Evolutionary conservation across 2,329 filamentous ascomycete species (phyloP).

Genomic region (Trematosphaeria pertusa): DNA sequence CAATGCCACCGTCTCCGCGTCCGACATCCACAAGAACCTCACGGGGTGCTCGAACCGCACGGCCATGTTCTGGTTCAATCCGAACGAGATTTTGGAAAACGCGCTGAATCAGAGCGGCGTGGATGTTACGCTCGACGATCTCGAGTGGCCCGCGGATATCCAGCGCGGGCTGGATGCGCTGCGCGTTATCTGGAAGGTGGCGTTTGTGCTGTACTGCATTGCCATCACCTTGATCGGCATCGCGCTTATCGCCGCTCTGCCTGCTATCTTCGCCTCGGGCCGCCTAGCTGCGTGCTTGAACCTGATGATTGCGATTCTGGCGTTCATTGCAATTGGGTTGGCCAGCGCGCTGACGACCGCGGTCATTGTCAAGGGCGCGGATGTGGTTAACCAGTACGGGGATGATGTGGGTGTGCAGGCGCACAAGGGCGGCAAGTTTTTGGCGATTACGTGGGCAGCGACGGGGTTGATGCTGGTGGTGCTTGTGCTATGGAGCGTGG

Average conservation of each 20-base stretch:
- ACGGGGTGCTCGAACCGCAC: constrained; percentile 62
- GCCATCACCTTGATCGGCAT: constrained; percentile 61
- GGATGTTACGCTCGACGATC: constrained; percentile 57
- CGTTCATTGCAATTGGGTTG: constrained; percentile 68
- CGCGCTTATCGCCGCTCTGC: constrained; percentile 55
- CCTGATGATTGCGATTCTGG: constrained; percentile 57
- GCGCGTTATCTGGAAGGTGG: constrained; percentile 57
- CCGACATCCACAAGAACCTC: constrained; percentile 58
- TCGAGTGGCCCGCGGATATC: constrained; percentile 65
- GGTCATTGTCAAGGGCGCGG: constrained; percentile 60
- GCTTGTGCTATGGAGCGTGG: constrained; percentile 35
- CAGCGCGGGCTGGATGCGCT: constrained; percentile 61
- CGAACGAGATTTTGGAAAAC: constrained; percentile 56
- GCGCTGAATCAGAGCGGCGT: constrained; percentile 54
- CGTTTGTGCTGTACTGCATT: constrained; percentile 67
- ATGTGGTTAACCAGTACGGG: constrained; percentile 62
- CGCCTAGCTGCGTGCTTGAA: constrained; percentile 59
- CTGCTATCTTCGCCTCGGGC: constrained; percentile 54
- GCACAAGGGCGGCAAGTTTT: constrained; percentile 60
- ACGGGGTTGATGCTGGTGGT: constrained; percentile 54
- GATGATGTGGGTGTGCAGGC: constrained; percentile 58
- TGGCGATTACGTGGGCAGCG: constrained; percentile 67
- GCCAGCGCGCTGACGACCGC: constrained; percentile 78
- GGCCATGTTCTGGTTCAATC: constrained; percentile 65
- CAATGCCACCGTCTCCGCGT: constrained; percentile 51